Conservation (phyloP, 805 yeast species). For the Yamadazyma akitaensis region DNA sequence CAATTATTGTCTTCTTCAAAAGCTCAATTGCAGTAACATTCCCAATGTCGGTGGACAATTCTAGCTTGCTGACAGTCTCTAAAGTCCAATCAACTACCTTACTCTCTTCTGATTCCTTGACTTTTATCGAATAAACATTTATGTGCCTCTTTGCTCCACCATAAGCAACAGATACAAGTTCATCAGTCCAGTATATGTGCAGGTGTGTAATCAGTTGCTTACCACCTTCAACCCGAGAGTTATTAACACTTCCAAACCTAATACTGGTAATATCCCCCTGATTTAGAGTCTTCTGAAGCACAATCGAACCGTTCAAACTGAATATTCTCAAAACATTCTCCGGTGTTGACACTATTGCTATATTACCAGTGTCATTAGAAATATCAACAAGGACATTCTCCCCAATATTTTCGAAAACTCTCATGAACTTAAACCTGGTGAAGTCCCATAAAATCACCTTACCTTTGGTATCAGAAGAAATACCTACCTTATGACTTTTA, state of each 20-base stretch:
- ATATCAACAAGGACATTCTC: conserved; percentile 36
- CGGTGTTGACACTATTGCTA: conserved; percentile 31
- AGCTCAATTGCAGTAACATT: conserved; percentile 28
- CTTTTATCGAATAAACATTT: conserved; percentile 4
- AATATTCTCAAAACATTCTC: conserved; percentile 30
- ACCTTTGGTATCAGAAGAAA: conserved; percentile 57
- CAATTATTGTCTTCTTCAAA: conserved; percentile 26
- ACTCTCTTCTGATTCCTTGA: background rate
- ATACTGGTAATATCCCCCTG: conserved; percentile 20
- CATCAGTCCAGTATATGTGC: conserved; percentile 39
- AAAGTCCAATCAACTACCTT: conserved; percentile 13
- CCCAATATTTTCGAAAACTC: conserved; percentile 25
- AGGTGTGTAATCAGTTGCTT: conserved; percentile 18
- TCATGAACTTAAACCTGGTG: conserved; percentile 47
- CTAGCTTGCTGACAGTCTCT: conserved; percentile 6
- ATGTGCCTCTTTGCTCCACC: conserved; percentile 11
- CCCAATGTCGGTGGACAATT: background rate
- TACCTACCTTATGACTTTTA: conserved; percentile 49
- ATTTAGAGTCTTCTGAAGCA: conserved; percentile 20
- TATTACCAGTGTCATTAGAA: conserved; percentile 54
- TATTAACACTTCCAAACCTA: conserved; percentile 30
- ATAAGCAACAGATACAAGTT: conserved; percentile 18
- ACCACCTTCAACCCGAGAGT: conserved; percentile 22
- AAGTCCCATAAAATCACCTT: conserved; percentile 63
- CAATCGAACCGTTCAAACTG: conserved; percentile 53